Conservation (phyloP, 1,139 yeast species). For the Zygosaccharomyces pseudobailii region DNA sequence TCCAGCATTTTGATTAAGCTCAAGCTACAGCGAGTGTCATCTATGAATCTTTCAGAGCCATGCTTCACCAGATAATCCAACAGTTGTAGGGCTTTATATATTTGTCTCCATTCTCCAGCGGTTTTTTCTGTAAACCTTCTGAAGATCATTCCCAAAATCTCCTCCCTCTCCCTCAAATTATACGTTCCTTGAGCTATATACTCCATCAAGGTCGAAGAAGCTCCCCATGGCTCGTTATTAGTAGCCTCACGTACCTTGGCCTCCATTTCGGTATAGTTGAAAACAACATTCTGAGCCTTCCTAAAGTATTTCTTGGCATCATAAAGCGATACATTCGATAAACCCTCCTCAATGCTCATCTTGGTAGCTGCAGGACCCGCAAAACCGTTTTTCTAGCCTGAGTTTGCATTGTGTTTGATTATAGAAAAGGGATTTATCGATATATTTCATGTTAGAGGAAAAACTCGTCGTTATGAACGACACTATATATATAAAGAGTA, state of each 20-base stretch:
- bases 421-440: not conserved
- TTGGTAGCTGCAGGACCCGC: not conserved
- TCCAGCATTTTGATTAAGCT: constrained; percentile 83
- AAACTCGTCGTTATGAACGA: constrained; percentile 5
- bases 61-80: constrained; percentile 86
- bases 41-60: constrained; percentile 92
- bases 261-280: constrained; percentile 93
- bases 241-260: constrained; percentile 97
- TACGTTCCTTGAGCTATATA: constrained; percentile 94
- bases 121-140: constrained; percentile 90
- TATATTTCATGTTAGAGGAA: not conserved
- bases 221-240: constrained; percentile 99
- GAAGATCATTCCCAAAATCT: constrained; percentile 64
- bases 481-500: not conserved
- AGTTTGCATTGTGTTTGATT: not conserved
- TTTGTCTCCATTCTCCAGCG: constrained; percentile 97
- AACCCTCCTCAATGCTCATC: constrained; percentile 36
- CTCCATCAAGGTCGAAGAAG: constrained; percentile 84
- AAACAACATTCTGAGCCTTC: constrained; percentile 94
- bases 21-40: constrained; percentile 83
- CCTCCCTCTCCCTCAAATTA: constrained; percentile 77
- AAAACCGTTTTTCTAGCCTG: not conserved
- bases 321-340: constrained; percentile 80
- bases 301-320: constrained; percentile 98
- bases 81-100: constrained; percentile 86